A percentile compares a stretch with the other conserved stretches of the same genome.
Conservation (phyloP, 768 basidiomycete species). For the Leucosporidium scottii region DNA sequence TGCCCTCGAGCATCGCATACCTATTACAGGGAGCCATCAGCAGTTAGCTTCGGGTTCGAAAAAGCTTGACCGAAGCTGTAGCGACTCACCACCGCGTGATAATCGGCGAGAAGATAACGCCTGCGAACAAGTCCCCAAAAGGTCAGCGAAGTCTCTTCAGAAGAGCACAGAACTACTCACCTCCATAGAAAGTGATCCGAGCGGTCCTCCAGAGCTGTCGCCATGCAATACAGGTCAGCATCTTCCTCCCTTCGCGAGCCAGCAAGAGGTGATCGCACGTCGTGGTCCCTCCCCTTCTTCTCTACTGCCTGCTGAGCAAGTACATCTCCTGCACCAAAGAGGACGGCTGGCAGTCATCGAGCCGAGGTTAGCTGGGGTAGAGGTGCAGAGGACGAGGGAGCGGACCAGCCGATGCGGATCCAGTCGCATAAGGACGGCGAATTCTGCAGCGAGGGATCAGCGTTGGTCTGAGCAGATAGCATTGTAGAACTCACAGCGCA, state of each 20-base stretch:
- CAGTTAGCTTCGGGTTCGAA: background rate
- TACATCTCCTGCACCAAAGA: conserved; percentile 49
- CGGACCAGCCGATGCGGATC: conserved; percentile 19
- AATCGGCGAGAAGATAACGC: background rate
- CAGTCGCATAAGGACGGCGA: conserved; percentile 22
- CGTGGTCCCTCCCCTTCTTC: conserved; percentile 61
- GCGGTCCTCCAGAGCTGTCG: background rate
- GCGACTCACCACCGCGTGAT: background rate
- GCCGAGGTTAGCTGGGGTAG: background rate
- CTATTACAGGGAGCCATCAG: background rate
- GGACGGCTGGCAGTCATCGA: conserved; percentile 14
- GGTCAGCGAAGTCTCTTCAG: background rate
- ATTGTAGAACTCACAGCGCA: conserved; percentile 4
- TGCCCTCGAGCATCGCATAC: conserved; percentile 4
- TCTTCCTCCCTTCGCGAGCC: background rate
- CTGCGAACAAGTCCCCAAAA: background rate
- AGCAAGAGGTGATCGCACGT: conserved; percentile 42
- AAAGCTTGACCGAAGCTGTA: conserved; percentile 14
- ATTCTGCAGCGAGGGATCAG: background rate
- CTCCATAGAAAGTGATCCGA: background rate
- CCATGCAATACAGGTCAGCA: background rate
- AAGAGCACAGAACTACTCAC: background rate
- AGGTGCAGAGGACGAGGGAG: background rate
- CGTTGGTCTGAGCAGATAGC: no score
- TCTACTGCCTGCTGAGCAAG: conserved; percentile 84